A percentile compares a stretch with the other conserved stretches of the same genome.
phyloP scores from a whole-genome alignment of 345 rosid species.

The Mercurialis annua region DNA sequence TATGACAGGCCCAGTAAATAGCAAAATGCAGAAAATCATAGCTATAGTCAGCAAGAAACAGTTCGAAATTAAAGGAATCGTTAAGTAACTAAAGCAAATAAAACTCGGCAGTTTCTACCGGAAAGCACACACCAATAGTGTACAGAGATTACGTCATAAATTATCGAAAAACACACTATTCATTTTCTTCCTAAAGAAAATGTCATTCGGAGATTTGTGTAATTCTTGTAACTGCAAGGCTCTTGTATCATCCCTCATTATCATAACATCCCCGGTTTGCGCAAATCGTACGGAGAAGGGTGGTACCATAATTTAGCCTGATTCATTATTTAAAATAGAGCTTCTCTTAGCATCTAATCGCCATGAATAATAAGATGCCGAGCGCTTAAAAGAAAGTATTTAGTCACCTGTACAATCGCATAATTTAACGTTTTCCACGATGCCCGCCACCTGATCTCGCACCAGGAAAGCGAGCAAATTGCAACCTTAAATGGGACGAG shows the following conservation, averaged over 20 bases:
- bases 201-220: conserved; percentile 22
- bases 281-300: conserved; percentile 47
- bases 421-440: conserved; percentile 58
- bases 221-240: conserved; percentile 33
- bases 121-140: conserved; percentile 18
- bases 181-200: conserved; percentile 28
- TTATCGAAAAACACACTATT: conserved; percentile 21
- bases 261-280: conserved; percentile 33
- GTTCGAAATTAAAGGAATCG: conserved; percentile 9
- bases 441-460: conserved; percentile 71
- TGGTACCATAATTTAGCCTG: conserved; percentile 37
- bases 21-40: background rate
- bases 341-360: conserved; percentile 26
- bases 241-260: conserved; percentile 30
- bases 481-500: conserved; percentile 54
- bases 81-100: conserved; percentile 24
- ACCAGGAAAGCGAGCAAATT: conserved; percentile 80
- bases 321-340: conserved; percentile 28
- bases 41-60: conserved; percentile 6
- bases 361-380: conserved; percentile 32
- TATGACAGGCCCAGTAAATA: background rate
- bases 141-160: conserved; percentile 10
- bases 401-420: conserved; percentile 41
- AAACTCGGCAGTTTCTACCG: conserved; percentile 15
- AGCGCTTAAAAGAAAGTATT: conserved; percentile 24